Percentiles rank a stretch among this genome's conserved stretches.
Evolutionary conservation across 108 stramenopile genomes (phyloP).

Genomic region (Hondaea fermentalgiana): DNA sequence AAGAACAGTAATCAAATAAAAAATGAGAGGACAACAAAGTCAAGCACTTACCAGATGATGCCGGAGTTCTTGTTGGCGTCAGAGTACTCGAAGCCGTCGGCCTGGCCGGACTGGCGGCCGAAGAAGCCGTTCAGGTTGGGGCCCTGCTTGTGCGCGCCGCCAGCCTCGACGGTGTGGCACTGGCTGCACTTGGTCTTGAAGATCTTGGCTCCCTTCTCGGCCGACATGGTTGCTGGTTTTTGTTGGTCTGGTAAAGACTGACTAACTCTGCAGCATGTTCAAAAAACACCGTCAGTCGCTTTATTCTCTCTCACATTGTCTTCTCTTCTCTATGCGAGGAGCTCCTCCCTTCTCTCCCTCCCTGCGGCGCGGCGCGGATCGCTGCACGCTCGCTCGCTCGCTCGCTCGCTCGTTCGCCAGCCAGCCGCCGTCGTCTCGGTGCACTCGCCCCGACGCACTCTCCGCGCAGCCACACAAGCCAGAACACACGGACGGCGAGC

Average conservation of each 20-base stretch:
- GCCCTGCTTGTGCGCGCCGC: constrained; percentile 96
- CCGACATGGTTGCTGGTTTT: not conserved
- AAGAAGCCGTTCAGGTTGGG: constrained; percentile 98
- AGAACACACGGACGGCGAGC: too few relatives aligned
- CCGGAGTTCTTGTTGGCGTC: constrained; percentile 94
- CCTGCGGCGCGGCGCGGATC: too few relatives aligned
- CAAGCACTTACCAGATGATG: not conserved
- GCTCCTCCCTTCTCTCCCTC: too few relatives aligned
- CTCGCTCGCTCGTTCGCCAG: too few relatives aligned
- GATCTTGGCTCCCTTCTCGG: constrained; percentile 25
- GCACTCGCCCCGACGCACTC: too few relatives aligned
- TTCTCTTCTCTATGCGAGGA: too few relatives aligned
- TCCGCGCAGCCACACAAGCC: too few relatives aligned
- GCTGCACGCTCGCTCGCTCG: too few relatives aligned
- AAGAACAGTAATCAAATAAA: too few relatives aligned
- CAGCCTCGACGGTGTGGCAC: constrained; percentile 97
- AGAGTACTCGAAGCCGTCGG: constrained; percentile 91
- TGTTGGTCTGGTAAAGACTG: not conserved
- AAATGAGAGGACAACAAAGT: not conserved
- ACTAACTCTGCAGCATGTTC: too few relatives aligned
- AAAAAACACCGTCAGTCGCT: not conserved
- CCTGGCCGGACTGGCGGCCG: constrained; percentile 89
- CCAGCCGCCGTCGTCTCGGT: too few relatives aligned
- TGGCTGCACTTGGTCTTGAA: constrained; percentile 82
- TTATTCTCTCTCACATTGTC: too few relatives aligned